Conservation (phyloP, 2,329 filamentous ascomycete species). For the Huntiella savannae region DNA sequence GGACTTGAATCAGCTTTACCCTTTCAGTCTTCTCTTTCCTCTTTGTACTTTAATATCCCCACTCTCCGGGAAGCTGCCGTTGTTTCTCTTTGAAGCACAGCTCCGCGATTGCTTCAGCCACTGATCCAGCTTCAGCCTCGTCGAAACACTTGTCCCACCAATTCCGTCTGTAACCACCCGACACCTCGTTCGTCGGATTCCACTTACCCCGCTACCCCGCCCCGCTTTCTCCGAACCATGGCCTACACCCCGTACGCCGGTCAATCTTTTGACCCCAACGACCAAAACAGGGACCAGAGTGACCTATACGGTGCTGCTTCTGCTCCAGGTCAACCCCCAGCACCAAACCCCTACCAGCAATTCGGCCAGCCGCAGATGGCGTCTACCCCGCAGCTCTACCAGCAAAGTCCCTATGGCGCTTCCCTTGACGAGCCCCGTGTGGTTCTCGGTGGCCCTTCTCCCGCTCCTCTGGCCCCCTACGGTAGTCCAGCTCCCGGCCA, state of each 20-base stretch:
- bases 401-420: constrained; percentile 1
- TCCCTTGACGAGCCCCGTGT: constrained; percentile 2
- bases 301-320: constrained; percentile 13
- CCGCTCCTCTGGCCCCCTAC: constrained; percentile 6
- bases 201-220: too few relatives aligned
- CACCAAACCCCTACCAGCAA: constrained; percentile 35
- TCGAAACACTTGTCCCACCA: too few relatives aligned
- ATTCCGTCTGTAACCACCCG: too few relatives aligned
- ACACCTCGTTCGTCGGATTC: too few relatives aligned
- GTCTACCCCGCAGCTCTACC: constrained; percentile 2
- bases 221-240: not conserved
- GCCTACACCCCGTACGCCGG: constrained; percentile 1
- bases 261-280: not conserved
- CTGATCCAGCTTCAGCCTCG: too few relatives aligned
- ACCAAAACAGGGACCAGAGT: not conserved
- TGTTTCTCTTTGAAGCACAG: too few relatives aligned
- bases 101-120: too few relatives aligned
- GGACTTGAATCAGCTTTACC: too few relatives aligned
- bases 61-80: too few relatives aligned
- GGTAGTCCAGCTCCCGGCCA: constrained; percentile 5
- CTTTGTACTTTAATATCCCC: too few relatives aligned
- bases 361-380: constrained; percentile 8
- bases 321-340: constrained; percentile 34
- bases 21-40: too few relatives aligned
- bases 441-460: constrained; percentile 5